A percentile compares a stretch with the other conserved stretches of the same genome.
phyloP scores from a whole-genome alignment of 805 yeast species.

The Zygosaccharomyces gambellarensis region DNA sequence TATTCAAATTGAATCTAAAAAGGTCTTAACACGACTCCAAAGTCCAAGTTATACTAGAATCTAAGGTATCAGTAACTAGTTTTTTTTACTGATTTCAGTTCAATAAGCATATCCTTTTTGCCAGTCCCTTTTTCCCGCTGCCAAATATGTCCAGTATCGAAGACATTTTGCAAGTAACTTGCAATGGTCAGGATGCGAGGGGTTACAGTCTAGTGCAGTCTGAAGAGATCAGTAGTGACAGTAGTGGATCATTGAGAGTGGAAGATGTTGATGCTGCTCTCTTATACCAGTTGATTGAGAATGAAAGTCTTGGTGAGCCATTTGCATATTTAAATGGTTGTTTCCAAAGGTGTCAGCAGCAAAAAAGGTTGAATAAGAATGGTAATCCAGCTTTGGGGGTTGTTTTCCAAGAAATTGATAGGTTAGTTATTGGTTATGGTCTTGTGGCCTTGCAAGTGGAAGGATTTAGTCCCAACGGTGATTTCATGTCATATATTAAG shows the following conservation, averaged over 20 bases:
- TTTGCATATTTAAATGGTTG: conserved; percentile 29
- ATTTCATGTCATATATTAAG: conserved; percentile 21
- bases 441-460: conserved; percentile 64
- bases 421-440: conserved; percentile 49
- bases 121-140: neutral
- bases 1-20: neutral
- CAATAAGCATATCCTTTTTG: neutral
- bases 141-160: conserved; percentile 23
- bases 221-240: conserved; percentile 16
- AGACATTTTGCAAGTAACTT: conserved; percentile 26
- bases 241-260: conserved; percentile 10
- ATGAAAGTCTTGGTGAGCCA: conserved; percentile 22
- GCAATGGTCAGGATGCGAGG: conserved; percentile 16
- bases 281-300: conserved; percentile 33
- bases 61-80: neutral
- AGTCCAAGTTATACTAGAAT: neutral
- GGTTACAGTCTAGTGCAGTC: conserved; percentile 13
- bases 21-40: neutral
- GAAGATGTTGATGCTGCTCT: conserved; percentile 29
- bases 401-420: conserved; percentile 45
- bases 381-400: conserved; percentile 37
- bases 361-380: conserved; percentile 43
- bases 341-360: conserved; percentile 28
- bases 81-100: neutral
- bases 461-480: conserved; percentile 38